Percentiles rank a stretch among this genome's conserved stretches.
Conservation (phyloP, 139 green algal genomes). For the Tetraselmis striata region DNA sequence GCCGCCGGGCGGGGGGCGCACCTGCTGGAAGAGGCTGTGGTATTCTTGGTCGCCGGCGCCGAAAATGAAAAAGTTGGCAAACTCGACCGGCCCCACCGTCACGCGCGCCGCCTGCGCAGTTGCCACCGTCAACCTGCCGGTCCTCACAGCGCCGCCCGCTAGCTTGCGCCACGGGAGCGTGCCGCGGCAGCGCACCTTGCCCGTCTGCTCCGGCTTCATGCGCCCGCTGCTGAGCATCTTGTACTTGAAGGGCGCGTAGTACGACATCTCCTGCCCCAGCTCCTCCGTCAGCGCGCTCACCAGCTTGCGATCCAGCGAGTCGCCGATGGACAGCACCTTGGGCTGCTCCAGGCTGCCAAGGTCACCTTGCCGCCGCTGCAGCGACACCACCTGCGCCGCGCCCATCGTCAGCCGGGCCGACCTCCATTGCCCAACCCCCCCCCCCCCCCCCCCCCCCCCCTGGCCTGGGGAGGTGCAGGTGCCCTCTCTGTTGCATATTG, state of each 20-base stretch:
- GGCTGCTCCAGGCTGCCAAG: neutral
- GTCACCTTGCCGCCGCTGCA: neutral
- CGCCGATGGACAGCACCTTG: neutral
- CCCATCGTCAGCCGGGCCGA: too few relatives aligned
- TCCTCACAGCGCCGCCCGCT: too few relatives aligned
- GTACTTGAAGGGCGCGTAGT: neutral
- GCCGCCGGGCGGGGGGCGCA: neutral
- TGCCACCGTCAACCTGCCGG: too few relatives aligned
- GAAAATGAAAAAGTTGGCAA: neutral
- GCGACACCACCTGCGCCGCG: neutral
- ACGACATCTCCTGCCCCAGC: neutral
- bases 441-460: too few relatives aligned
- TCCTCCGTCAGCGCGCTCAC: neutral
- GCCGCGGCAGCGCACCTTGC: neutral
- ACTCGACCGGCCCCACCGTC: neutral
- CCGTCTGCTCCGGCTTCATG: neutral
- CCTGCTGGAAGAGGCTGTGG: neutral
- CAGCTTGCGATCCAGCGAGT: neutral
- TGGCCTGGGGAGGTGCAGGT: too few relatives aligned
- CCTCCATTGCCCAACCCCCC: too few relatives aligned
- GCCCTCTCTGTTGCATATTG: too few relatives aligned
- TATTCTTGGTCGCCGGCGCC: neutral
- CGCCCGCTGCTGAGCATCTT: neutral
- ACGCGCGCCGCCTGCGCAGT: neutral
- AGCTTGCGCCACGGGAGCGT: too few relatives aligned